These are phyloP conservation scores for Ceratocystis destructans DNA, from an alignment of 2,329 filamentous ascomycete genomes.

Conservation along the genomic window DNA sequence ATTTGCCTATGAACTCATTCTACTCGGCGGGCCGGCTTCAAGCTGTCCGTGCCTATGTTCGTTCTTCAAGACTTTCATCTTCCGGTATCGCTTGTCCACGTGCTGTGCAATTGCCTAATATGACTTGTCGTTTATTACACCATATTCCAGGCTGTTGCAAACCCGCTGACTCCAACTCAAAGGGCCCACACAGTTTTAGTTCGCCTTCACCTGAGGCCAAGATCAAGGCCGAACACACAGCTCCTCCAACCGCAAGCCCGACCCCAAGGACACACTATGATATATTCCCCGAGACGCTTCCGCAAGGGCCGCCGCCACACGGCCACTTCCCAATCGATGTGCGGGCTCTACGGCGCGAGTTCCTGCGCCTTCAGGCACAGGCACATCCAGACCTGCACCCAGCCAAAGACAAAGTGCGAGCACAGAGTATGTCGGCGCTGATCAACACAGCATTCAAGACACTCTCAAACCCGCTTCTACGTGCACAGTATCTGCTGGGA, in stretches of 20 bases:
- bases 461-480: slow-evolving; percentile 58
- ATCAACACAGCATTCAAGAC: slow-evolving; percentile 92
- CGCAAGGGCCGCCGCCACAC: slow-evolving; percentile 59
- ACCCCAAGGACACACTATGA: slow-evolving; percentile 55
- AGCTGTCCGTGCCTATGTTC: slow-evolving; percentile 2
- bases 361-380: slow-evolving; percentile 65
- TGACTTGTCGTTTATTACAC: background rate
- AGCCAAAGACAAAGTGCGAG: slow-evolving; percentile 38
- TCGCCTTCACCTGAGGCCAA: background rate
- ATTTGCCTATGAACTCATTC: slow-evolving; percentile 5
- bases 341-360: slow-evolving; percentile 62
- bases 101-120: background rate
- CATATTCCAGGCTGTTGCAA: slow-evolving; percentile 15
- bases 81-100: background rate
- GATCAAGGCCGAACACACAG: background rate
- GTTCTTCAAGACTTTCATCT: background rate
- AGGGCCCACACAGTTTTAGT: background rate
- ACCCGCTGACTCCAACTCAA: slow-evolving; percentile 19
- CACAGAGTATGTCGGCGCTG: slow-evolving; percentile 63
- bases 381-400: slow-evolving; percentile 61
- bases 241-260: background rate
- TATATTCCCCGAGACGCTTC: slow-evolving; percentile 71
- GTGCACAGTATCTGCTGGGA: slow-evolving; percentile 79
- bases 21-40: slow-evolving; percentile 8
- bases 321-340: slow-evolving; percentile 65